Evolutionary conservation across 805 yeast species (phyloP).

Genomic region (Yamadazyma akitaensis): DNA sequence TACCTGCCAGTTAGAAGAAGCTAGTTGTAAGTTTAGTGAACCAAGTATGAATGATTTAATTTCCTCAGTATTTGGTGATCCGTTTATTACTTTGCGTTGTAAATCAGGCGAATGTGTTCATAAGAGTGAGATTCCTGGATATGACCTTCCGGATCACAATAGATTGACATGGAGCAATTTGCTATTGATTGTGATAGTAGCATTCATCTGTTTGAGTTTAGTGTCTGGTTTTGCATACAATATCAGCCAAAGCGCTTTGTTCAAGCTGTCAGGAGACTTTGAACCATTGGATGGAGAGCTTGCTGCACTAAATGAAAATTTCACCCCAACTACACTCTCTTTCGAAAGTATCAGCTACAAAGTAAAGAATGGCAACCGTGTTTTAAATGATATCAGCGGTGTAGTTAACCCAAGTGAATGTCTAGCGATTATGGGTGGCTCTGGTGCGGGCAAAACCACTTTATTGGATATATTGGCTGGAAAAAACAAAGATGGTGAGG

Average conservation of each 20-base stretch:
- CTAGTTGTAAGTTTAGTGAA: conserved; percentile 77
- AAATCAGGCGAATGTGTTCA: conserved; percentile 89
- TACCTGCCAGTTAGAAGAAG: conserved; percentile 63
- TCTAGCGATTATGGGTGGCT: conserved; percentile 96
- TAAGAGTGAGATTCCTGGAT: conserved; percentile 90
- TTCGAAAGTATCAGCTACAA: conserved; percentile 71
- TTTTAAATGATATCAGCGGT: conserved; percentile 69
- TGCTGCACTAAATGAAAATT: conserved; percentile 38
- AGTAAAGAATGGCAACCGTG: conserved; percentile 43
- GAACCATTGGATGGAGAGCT: conserved; percentile 27
- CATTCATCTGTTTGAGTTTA: conserved; percentile 41
- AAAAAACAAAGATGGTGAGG: conserved; percentile 74
- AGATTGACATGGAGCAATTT: conserved; percentile 45
- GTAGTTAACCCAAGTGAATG: conserved; percentile 83
- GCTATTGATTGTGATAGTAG: conserved; percentile 42
- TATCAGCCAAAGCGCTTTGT: conserved; percentile 61
- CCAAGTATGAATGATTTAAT: conserved; percentile 96
- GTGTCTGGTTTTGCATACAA: conserved; percentile 44
- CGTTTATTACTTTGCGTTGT: conserved; percentile 77
- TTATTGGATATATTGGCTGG: conserved; percentile 86
- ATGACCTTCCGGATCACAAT: conserved; percentile 58
- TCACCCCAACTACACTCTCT: conserved; percentile 46
- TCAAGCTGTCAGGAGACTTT: conserved; percentile 29
- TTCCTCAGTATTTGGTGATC: conserved; percentile 91
- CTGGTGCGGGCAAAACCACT: conserved; percentile 98